Evolutionary conservation across 805 yeast genomes (phyloP).

Genomic region (Yarrowia hollandica): DNA sequence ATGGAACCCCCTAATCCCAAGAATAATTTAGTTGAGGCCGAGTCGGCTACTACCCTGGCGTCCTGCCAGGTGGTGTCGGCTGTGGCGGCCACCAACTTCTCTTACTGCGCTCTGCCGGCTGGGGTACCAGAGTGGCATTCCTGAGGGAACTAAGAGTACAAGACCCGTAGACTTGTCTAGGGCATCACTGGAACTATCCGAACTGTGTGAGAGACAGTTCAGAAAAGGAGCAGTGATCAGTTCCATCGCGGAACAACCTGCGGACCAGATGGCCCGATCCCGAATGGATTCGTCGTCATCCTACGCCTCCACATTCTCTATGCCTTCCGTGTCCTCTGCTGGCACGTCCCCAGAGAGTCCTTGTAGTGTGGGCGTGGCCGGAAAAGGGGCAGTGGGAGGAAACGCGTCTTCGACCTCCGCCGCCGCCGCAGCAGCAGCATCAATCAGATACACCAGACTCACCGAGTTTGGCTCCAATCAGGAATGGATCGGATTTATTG

Average conservation of each 20-base stretch:
- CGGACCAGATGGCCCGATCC: neutral
- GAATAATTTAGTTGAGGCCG: slow-evolving; percentile 26
- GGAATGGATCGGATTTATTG: slow-evolving; percentile 28
- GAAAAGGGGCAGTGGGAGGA: neutral
- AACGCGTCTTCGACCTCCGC: slow-evolving; percentile 1
- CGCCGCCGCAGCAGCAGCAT: slow-evolving; percentile 1
- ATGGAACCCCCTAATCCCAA: slow-evolving; percentile 28
- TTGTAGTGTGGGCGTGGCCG: neutral
- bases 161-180: slow-evolving; percentile 30
- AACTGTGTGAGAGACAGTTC: slow-evolving; percentile 29
- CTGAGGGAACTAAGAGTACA: slow-evolving; percentile 16
- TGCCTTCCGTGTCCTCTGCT: slow-evolving; percentile 27
- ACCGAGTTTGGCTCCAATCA: slow-evolving; percentile 19
- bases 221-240: slow-evolving; percentile 28
- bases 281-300: slow-evolving; percentile 23
- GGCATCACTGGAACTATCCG: slow-evolving; percentile 30
- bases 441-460: slow-evolving; percentile 10
- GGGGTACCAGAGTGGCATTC: slow-evolving; percentile 30
- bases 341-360: slow-evolving; percentile 27
- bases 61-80: slow-evolving; percentile 28
- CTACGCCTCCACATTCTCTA: slow-evolving; percentile 24
- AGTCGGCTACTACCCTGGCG: slow-evolving; percentile 28
- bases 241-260: slow-evolving; percentile 25
- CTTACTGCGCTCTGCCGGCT: slow-evolving; percentile 28
- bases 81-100: slow-evolving; percentile 28